A percentile compares a stretch with the other conserved stretches of the same genome.
These are phyloP conservation scores for Lactarius tabidus DNA, from an alignment of 768 basidiomycete species.

Conservation along the genomic window DNA sequence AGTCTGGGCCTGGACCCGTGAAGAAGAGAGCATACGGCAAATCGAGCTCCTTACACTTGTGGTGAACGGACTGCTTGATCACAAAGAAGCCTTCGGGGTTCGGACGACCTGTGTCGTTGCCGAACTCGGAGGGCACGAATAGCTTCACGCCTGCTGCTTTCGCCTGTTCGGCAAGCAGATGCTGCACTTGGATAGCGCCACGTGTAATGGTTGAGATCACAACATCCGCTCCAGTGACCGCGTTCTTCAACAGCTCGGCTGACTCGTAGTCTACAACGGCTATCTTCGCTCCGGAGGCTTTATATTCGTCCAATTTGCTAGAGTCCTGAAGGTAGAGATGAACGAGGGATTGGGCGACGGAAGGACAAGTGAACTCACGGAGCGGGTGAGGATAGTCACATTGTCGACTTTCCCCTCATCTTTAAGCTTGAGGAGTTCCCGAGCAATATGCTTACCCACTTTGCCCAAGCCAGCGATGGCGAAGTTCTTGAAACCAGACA, in stretches of 20 bases:
- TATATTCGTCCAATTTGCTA: slow-evolving; percentile 3
- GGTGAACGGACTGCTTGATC: slow-evolving; percentile 16
- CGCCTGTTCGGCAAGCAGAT: slow-evolving; percentile 30
- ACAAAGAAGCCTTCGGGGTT: slow-evolving; percentile 7
- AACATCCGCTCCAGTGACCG: slow-evolving; percentile 14
- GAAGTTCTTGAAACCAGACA: slow-evolving; percentile 12
- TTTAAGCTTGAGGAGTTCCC: slow-evolving; percentile 8
- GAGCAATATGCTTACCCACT: background rate
- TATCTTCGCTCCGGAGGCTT: slow-evolving; percentile 12
- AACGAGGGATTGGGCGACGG: background rate
- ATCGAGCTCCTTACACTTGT: slow-evolving; percentile 21
- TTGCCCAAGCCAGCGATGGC: background rate
- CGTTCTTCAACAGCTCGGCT: slow-evolving; percentile 9
- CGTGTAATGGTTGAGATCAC: slow-evolving; percentile 11
- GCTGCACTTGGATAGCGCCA: slow-evolving; percentile 25
- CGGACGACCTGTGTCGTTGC: slow-evolving; percentile 16
- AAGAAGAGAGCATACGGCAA: slow-evolving; percentile 26
- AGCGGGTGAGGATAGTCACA: slow-evolving; percentile 14
- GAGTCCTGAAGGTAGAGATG: background rate
- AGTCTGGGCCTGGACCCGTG: slow-evolving; percentile 21
- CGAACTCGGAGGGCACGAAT: slow-evolving; percentile 34
- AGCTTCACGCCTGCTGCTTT: slow-evolving; percentile 32
- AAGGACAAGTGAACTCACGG: background rate
- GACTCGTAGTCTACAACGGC: slow-evolving; percentile 21
- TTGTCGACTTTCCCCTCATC: slow-evolving; percentile 3